These are phyloP conservation scores for Lupinus albus DNA, from an alignment of 306 rosid species.

Conservation along the genomic window DNA sequence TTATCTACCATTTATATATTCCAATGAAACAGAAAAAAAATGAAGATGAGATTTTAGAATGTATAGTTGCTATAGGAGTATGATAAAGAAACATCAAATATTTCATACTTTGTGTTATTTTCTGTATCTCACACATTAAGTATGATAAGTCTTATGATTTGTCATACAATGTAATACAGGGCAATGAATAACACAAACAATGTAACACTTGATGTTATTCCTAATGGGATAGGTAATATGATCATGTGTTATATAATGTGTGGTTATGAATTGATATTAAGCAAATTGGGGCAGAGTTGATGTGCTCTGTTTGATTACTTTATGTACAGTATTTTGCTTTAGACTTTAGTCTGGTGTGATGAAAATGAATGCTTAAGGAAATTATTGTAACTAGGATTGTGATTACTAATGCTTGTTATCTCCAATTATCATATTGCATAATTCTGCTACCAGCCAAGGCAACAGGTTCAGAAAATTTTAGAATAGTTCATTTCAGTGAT, in stretches of 20 bases:
- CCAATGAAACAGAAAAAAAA: background rate
- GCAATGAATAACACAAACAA: too few relatives aligned
- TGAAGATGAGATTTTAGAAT: background rate
- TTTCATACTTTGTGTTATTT: too few relatives aligned
- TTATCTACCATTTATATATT: background rate
- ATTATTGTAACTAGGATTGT: too few relatives aligned
- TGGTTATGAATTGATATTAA: background rate
- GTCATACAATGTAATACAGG: too few relatives aligned
- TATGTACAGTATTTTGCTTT: background rate
- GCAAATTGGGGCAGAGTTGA: background rate
- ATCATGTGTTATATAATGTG: background rate
- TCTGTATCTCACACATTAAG: too few relatives aligned
- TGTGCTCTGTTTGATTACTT: background rate
- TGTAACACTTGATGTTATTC: too few relatives aligned
- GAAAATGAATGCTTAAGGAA: background rate
- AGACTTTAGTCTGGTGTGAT: background rate
- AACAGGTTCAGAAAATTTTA: slow-evolving; percentile 30
- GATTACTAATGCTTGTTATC: too few relatives aligned
- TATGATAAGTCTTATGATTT: too few relatives aligned
- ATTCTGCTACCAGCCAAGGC: slow-evolving; percentile 3
- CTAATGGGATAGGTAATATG: too few relatives aligned
- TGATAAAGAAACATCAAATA: too few relatives aligned
- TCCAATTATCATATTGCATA: background rate
- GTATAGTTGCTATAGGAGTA: background rate
- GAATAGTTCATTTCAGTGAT: slow-evolving; percentile 35